Base-by-base conservation (phyloP, 2,329 filamentous ascomycete genomes). In the Epicoccum nigrum region DNA sequence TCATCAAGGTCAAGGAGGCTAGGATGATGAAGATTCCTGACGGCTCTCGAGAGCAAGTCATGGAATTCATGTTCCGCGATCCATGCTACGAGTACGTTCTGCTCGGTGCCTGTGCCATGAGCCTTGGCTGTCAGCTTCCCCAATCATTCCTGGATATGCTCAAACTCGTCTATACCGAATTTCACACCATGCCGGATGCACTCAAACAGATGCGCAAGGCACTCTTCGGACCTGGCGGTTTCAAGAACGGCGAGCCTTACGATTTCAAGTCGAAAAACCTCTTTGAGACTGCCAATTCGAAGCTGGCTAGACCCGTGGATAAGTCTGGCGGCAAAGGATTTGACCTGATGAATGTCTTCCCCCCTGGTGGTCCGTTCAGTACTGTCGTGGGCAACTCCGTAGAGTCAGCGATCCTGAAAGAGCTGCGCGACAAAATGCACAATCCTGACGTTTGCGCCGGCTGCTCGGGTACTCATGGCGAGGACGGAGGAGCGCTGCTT, bases 21-120 rank as follows among this genome's bases (percentile, higher is more conserved):
- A 53, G 54, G 32, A 48, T 65, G 34, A 42, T 60, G 6, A 21
- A 38, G 13, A 17, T 34, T 25, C 51, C 44, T 15, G 15, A 30
- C 6, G 27, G 27, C 7, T 49, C 31, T 2, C 30, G 47, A 23
- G 45, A 56, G 4, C 27, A 53, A 16, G 7, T n/a, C 20, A 15
- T 53, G 3, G 47, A 52, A 17, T 20, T 45, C 32, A 39, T 33
- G n/a, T 30, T 43, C 27, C 21, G 25, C 4, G 52, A 62, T 33
- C 57, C 57, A 13, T 62, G 55, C 39, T 62, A 63, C 45, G 23
- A 20, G 5, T 61, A 60, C 42, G 50, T 64, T 13, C 33, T 65
- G 1, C 58, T 64, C 23, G 56, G 54, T 19, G 57, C 60, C 4
- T 64, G 62, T 17, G 55, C 57, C 9, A 63, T 64, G 56, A 56